Conservation (phyloP, 2,329 filamentous ascomycete genomes). For the Chrysoporthe austroafricana region DNA sequence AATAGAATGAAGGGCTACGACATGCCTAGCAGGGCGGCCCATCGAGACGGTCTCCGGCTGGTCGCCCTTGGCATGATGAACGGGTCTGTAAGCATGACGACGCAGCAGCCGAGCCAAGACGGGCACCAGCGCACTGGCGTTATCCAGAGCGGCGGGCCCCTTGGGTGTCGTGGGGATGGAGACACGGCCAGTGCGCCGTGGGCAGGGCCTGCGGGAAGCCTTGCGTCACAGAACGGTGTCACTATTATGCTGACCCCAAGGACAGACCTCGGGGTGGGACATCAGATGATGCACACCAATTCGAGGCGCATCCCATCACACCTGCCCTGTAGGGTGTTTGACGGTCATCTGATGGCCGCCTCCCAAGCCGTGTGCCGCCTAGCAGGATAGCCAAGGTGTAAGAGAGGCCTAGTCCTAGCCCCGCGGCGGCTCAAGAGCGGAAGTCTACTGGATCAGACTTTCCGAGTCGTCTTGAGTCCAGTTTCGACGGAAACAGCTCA, state of each 20-base stretch:
- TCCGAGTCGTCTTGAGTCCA: constrained; percentile 7
- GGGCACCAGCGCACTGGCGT: constrained; percentile 18
- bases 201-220: background rate
- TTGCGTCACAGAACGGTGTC: constrained; percentile 8
- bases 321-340: constrained; percentile 16
- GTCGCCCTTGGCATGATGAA: background rate
- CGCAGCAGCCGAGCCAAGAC: constrained; percentile 20
- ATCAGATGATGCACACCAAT: constrained; percentile 22
- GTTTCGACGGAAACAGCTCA: constrained; percentile 4
- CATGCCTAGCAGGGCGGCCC: background rate
- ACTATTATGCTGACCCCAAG: background rate
- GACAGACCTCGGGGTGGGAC: constrained; percentile 5
- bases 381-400: constrained; percentile 1
- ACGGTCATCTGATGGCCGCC: constrained; percentile 17
- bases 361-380: constrained; percentile 11
- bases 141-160: constrained; percentile 13
- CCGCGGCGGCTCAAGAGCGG: constrained; percentile 18
- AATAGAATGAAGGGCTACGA: background rate
- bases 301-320: constrained; percentile 17
- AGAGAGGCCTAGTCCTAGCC: constrained; percentile 8
- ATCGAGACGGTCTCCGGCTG: background rate
- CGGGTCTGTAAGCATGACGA: constrained; percentile 17
- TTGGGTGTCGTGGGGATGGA: background rate
- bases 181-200: background rate
- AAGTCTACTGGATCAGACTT: constrained; percentile 18